Percentiles rank a stretch among this genome's conserved stretches.
Evolutionary conservation across 2,329 filamentous ascomycete species (phyloP).

Genomic region (Cytospora mali): DNA sequence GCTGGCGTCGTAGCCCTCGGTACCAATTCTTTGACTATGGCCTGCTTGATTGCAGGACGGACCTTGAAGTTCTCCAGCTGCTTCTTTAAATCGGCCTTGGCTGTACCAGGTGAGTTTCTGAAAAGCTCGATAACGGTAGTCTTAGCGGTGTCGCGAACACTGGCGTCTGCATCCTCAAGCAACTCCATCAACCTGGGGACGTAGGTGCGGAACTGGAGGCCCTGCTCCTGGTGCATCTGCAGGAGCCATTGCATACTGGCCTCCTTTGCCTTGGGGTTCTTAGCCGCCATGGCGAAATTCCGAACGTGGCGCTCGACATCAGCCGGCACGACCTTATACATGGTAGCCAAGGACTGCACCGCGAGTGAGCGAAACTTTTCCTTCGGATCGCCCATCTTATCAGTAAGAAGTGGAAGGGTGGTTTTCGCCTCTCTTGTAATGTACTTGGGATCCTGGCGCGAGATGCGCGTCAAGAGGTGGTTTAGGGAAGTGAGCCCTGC

Average conservation of each 20-base stretch:
- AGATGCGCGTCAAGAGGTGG: slow-evolving; percentile 83
- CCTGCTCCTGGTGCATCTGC: slow-evolving; percentile 80
- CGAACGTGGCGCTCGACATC: slow-evolving; percentile 83
- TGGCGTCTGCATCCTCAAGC: slow-evolving; percentile 86
- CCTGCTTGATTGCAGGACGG: slow-evolving; percentile 79
- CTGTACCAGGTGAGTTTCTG: slow-evolving; percentile 75
- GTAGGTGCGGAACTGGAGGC: slow-evolving; percentile 79
- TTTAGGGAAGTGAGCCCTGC: slow-evolving; percentile 86
- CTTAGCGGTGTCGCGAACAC: slow-evolving; percentile 84
- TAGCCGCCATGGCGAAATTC: slow-evolving; percentile 75
- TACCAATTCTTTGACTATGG: slow-evolving; percentile 75
- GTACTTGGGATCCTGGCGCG: slow-evolving; percentile 78
- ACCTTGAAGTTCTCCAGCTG: slow-evolving; percentile 85
- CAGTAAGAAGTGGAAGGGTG: slow-evolving; percentile 75
- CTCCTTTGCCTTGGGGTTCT: slow-evolving; percentile 84
- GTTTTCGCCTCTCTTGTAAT: slow-evolving; percentile 70
- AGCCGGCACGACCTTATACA: slow-evolving; percentile 68
- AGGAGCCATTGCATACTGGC: slow-evolving; percentile 82
- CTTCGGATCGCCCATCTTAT: slow-evolving; percentile 85
- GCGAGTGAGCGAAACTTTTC: slow-evolving; percentile 81
- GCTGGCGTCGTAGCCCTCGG: slow-evolving; percentile 43
- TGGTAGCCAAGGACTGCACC: slow-evolving; percentile 72
- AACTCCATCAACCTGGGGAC: slow-evolving; percentile 82
- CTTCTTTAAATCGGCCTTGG: slow-evolving; percentile 86
- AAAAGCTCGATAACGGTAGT: slow-evolving; percentile 84